phyloP scores from a whole-genome alignment of 768 basidiomycete species.

The Amanita polypyramis region DNA sequence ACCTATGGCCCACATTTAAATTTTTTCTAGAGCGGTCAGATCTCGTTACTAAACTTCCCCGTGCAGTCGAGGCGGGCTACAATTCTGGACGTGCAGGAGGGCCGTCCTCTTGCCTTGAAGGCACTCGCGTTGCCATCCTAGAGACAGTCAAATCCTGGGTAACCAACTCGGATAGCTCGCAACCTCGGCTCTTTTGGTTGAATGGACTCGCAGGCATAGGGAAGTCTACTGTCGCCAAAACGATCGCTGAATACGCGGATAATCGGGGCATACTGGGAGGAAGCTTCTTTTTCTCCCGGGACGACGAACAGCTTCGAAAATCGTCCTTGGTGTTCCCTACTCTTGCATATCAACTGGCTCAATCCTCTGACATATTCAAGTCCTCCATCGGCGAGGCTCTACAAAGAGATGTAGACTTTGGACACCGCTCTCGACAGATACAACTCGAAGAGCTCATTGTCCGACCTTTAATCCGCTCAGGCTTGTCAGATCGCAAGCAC shows the following conservation, averaged over 20 bases:
- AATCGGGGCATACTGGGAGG: background rate
- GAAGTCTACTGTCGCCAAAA: background rate
- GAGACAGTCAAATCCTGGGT: background rate
- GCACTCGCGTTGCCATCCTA: background rate
- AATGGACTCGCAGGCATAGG: background rate
- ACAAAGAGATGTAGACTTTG: background rate
- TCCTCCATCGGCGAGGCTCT: background rate
- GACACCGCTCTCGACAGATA: too few species aligned
- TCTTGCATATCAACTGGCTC: slow-evolving; percentile 4
- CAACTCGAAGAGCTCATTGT: background rate
- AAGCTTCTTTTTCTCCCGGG: slow-evolving; percentile 7
- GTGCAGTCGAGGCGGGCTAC: too few species aligned
- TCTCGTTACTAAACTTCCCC: too few species aligned
- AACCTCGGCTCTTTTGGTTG: background rate
- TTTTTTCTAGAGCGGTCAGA: too few species aligned
- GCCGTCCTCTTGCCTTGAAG: background rate
- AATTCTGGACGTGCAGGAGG: too few species aligned
- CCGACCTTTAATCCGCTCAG: background rate
- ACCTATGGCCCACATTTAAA: too few species aligned
- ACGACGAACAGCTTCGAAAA: background rate
- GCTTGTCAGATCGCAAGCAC: background rate
- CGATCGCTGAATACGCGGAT: background rate
- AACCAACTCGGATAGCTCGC: too few species aligned
- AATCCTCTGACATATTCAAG: background rate
- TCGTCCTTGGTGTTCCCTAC: background rate